These are phyloP conservation scores for Exobasidium cylindrosporum DNA, from an alignment of 1,284 basidiomycete genomes.

Conservation along the genomic window DNA sequence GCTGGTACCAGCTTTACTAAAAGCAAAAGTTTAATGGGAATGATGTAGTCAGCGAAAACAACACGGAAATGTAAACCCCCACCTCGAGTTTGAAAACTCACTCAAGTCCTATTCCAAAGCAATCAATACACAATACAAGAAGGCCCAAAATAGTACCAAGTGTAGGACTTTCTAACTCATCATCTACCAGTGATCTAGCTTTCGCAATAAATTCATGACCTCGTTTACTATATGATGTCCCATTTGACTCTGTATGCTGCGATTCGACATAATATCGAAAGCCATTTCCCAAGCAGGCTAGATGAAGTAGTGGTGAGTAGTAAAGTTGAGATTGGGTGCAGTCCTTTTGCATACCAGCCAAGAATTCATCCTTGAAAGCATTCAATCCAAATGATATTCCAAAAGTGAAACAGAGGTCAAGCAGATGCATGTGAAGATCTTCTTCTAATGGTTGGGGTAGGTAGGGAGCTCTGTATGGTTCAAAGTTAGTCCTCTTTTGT, in stretches of 20 bases:
- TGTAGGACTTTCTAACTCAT: background rate
- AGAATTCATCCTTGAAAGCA: background rate
- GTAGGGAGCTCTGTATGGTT: background rate
- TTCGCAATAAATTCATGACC: background rate
- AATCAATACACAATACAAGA: background rate
- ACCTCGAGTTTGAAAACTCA: no score
- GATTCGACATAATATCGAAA: conserved; percentile 1
- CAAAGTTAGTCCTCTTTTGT: background rate
- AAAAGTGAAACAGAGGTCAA: background rate
- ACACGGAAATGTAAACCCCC: no score
- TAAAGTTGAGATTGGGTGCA: background rate
- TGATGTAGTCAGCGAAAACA: no score
- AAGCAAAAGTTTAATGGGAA: no score
- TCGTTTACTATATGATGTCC: background rate
- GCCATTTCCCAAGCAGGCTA: background rate
- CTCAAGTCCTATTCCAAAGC: conserved; percentile 5
- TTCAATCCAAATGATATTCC: background rate
- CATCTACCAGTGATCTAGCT: background rate
- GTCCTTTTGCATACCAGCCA: background rate
- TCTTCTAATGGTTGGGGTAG: background rate
- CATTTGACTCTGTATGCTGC: no score
- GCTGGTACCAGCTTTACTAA: no score
- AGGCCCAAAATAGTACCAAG: background rate
- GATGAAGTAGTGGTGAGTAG: conserved; percentile 2
- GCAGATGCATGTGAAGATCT: background rate